Conservation (phyloP, 441 rosid genomes). For the Manihot esculenta region DNA sequence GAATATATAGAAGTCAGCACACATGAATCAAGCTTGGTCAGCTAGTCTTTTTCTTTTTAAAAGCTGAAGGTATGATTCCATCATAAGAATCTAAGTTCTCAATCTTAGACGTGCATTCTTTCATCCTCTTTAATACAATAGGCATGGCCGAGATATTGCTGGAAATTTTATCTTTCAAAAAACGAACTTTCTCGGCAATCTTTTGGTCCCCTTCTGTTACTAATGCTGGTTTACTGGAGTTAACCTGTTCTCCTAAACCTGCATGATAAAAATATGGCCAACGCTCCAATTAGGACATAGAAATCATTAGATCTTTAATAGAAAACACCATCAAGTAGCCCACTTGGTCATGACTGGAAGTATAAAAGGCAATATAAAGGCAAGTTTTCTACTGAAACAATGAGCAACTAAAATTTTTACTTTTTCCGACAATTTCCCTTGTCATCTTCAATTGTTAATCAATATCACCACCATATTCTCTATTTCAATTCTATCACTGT, state of each 20-base stretch:
- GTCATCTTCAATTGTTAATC: not conserved
- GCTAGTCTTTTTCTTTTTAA: constrained; percentile 40
- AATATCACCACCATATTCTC: not conserved
- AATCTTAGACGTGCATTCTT: constrained; percentile 45
- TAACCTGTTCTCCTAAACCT: constrained; percentile 28
- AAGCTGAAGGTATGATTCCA: constrained; percentile 46
- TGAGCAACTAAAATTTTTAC: not conserved
- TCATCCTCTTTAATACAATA: constrained; percentile 46
- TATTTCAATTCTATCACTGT: not conserved
- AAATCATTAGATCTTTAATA: not conserved
- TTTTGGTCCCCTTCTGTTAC: constrained; percentile 26
- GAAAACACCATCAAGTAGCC: not conserved
- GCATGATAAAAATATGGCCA: constrained; percentile 20
- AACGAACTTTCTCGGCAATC: constrained; percentile 31
- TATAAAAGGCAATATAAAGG: not conserved
- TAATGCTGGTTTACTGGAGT: constrained; percentile 20
- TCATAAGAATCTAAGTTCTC: constrained; percentile 39
- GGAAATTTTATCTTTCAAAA: constrained; percentile 44
- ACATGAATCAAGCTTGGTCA: constrained; percentile 10
- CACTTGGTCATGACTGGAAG: not conserved
- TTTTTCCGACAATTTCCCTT: not conserved
- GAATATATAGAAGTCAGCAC: constrained; percentile 1
- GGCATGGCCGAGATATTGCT: constrained; percentile 46
- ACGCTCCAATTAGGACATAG: constrained; percentile 5
- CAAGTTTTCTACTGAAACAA: not conserved